Base-by-base conservation (phyloP, 2,329 filamentous ascomycete species). In the Hymenoscyphus linearis region DNA sequence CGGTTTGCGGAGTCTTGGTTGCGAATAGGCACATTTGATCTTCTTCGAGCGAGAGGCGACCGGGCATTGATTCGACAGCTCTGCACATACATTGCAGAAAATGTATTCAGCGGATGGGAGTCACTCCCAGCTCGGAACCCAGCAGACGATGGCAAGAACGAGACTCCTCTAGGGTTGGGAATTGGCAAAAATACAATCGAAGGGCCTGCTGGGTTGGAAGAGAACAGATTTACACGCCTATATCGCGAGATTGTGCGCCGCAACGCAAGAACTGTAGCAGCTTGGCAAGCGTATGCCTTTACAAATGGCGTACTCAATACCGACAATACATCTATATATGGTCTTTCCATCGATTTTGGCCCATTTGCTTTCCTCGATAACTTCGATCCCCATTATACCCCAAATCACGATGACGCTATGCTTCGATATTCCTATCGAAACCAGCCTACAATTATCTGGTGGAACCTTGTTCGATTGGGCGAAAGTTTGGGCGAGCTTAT, bases 241-340 rank as follows among this genome's bases (percentile, higher is more conserved):
- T 99, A 96, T 74, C 87, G 95, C 37, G 92, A 96, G 70, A 87
- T 99, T 60, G 86, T 87, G 3, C 85, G 91, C 50, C 85, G 90
- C 35, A 99, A 97, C 72, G 95, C 95, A 1, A 80, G 82, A 62
- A 96, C 90, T 0, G 93, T 98, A 1, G 95, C 95, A 12, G 84
- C 88, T 67, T 98, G 95, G 93, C 96, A 99, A 77, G 92, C 91
- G 0, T 98, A 98, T 71, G 95, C 91, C n/a, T 99, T 99, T 77
- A 98, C 96, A 82, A 99, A 99, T 70, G 95, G 95, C 53, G 95
- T 99, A 3, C 80, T 99, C 61, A 99, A 99, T 76, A 98, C 95
- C 0, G 95, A 99, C 73, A 99, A 99, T 74, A 99, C 95, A 0
- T 96, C 92, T 0, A 83, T 99, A 57, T 87, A 87, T 60, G 95